Evolutionary conservation across 2,329 filamentous ascomycete species (phyloP), one percentile per base, ranked within the genome.

Genomic region (Talaromyces sp.): DNA sequence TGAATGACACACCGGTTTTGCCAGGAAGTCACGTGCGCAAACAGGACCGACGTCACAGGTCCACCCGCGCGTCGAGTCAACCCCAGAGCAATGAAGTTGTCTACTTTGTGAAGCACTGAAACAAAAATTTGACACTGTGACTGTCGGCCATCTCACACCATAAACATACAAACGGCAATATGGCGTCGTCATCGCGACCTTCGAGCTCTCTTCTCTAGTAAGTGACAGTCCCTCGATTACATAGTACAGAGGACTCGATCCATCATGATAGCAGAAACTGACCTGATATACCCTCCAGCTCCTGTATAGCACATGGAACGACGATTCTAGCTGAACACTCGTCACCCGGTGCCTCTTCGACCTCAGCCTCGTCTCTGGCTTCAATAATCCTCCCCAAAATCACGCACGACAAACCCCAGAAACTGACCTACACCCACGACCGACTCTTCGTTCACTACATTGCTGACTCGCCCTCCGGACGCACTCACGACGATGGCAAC

Each of bases 381-480:
- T 95, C 92, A 52, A 83, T 97, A 69, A 92, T 99, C 80, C 91
- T 99, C 52, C 95, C 96, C 62, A 96, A 96, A 77, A 96, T 99
- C 82, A 83, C 85, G 61, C 95, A 99, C 80, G 79, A 82, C 66
- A 81, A 84, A 33, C 83, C 92, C 0, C 88, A 96, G 73, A 97
- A 97, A 79, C 86, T 96, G 67, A 98, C 94, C 60, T 97, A 96
- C 81, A 96, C 92, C 47, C 92, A 97, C 77, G 90, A 92, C 78
- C 83, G 88, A 63, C 88, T 96, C 76, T 92, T 95, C 82, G 95
- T 98, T 76, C 94, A 99, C 83, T 97, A 96, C 82, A 90, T 98
- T 73, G 86, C 93, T 71, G 90, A 95, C 73, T 87, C 92, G 0
- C 88, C 92, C 9, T 88, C 87, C 85, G 69, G 85, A 88, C 71